A percentile compares a stretch with the other conserved stretches of the same genome.
Evolutionary conservation across 2,329 filamentous ascomycete genomes (phyloP).

Genomic region (Pestalotiopsis sp.): DNA sequence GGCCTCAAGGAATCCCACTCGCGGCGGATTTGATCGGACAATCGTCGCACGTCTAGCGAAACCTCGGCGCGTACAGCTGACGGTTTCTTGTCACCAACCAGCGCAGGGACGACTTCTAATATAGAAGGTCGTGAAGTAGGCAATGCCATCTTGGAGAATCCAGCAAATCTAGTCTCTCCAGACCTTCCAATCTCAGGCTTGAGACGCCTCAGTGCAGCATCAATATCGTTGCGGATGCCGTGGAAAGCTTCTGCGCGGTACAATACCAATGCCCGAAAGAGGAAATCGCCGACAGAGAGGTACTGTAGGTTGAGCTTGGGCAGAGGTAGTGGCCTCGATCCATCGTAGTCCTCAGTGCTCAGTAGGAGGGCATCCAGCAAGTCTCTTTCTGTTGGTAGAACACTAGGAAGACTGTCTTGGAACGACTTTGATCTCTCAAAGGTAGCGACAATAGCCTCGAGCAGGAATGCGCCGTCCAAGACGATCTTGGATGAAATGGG

Average conservation of each 20-base stretch:
- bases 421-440: conserved; percentile 83
- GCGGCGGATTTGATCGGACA: conserved; percentile 74
- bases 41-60: conserved; percentile 76
- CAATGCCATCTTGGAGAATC: conserved; percentile 90
- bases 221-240: conserved; percentile 88
- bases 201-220: conserved; percentile 78
- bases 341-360: conserved; percentile 85
- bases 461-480: conserved; percentile 65
- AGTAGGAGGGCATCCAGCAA: conserved; percentile 81
- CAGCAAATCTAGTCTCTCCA: conserved; percentile 75
- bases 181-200: conserved; percentile 67
- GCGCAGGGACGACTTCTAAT: conserved; percentile 80
- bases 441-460: conserved; percentile 73
- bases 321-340: conserved; percentile 82
- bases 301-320: conserved; percentile 97
- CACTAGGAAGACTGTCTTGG: conserved; percentile 72
- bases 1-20: conserved; percentile 91
- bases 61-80: conserved; percentile 87
- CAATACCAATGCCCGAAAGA: conserved; percentile 92
- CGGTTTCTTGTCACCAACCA: conserved; percentile 83
- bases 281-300: conserved; percentile 89
- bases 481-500: conserved; percentile 69
- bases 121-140: conserved; percentile 85
- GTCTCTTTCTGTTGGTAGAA: conserved; percentile 81
- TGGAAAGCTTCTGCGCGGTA: conserved; percentile 93